These are phyloP conservation scores for Mortierella sp. DNA, from an alignment of 371 early-diverging fungal genomes.

Conservation along the genomic window DNA sequence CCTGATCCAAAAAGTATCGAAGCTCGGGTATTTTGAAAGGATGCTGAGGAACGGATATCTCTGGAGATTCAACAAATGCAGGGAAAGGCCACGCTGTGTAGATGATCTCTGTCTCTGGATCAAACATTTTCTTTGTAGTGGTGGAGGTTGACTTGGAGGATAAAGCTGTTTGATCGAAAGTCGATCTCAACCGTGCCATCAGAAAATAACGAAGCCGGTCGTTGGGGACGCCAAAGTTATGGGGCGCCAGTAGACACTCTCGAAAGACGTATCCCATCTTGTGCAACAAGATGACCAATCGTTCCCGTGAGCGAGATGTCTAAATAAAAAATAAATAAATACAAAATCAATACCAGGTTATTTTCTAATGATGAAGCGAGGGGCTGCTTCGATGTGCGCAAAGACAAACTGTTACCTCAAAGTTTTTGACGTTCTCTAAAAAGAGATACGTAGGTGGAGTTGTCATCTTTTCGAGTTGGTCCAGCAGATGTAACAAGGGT, in stretches of 20 bases:
- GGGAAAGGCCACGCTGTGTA: constrained; percentile 68
- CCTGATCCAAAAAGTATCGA: constrained; percentile 59
- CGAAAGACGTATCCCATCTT: constrained; percentile 71
- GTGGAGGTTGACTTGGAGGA: constrained; percentile 47
- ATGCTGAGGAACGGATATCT: constrained; percentile 15
- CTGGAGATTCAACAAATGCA: constrained; percentile 28
- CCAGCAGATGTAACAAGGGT: constrained; percentile 70
- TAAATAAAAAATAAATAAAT: constrained; percentile 10
- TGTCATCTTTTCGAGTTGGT: constrained; percentile 63
- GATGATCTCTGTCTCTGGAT: constrained; percentile 53
- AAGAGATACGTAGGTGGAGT: constrained; percentile 67
- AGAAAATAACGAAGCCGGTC: constrained; percentile 76
- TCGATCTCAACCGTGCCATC: constrained; percentile 65
- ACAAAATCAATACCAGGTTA: too few relatives aligned
- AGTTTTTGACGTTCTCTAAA: constrained; percentile 83
- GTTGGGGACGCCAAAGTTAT: constrained; percentile 78
- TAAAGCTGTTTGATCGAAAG: constrained; percentile 53
- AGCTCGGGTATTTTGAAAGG: constrained; percentile 51
- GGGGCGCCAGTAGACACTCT: constrained; percentile 74
- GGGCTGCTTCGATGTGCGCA: too few relatives aligned
- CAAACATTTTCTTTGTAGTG: constrained; percentile 22
- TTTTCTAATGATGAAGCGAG: too few relatives aligned
- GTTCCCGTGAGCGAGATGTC: constrained; percentile 69
- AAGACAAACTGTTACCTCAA: constrained; percentile 63
- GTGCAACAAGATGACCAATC: constrained; percentile 66